Percentiles rank a stretch among this genome's conserved stretches.
These are phyloP conservation scores for Begonia loranthoides DNA, from an alignment of 306 rosid genomes.

Conservation along the genomic window DNA sequence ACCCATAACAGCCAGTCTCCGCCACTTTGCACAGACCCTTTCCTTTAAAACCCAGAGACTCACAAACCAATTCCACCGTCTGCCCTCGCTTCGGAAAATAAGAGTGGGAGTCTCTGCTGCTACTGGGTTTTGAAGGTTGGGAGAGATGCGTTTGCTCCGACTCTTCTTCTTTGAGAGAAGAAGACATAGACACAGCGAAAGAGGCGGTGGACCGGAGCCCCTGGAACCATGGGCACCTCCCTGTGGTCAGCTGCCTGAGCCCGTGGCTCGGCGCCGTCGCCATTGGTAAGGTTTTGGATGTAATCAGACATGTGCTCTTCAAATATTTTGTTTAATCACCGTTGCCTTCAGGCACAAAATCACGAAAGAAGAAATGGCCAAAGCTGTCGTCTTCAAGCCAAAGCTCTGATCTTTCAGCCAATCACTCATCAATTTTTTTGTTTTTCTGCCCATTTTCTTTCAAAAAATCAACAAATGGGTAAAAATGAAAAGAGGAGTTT, in stretches of 20 bases:
- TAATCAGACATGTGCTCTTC: too few relatives aligned
- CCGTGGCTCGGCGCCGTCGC: conserved; percentile 48
- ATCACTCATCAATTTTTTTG: too few relatives aligned
- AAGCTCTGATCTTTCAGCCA: too few relatives aligned
- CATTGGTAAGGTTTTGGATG: conserved; percentile 23
- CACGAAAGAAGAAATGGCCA: too few relatives aligned
- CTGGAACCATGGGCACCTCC: conserved; percentile 29
- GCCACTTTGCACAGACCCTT: conserved; percentile 82
- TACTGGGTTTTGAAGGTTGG: conserved; percentile 7
- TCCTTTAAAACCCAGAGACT: conserved; percentile 77
- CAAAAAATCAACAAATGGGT: too few relatives aligned
- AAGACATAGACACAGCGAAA: conserved; percentile 17
- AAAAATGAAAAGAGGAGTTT: too few relatives aligned
- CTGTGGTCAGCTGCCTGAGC: conserved; percentile 25
- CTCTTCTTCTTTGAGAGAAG: conserved; percentile 28
- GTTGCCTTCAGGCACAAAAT: too few relatives aligned
- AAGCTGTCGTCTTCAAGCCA: too few relatives aligned
- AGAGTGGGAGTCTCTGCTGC: conserved; percentile 14
- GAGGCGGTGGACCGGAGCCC: conserved; percentile 22
- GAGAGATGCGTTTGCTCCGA: conserved; percentile 20
- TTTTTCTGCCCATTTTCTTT: too few relatives aligned
- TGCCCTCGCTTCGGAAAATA: conserved; percentile 86
- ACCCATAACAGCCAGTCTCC: too few relatives aligned
- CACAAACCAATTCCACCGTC: conserved; percentile 68
- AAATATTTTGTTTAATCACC: too few relatives aligned